phyloP scores from a whole-genome alignment of 768 basidiomycete species.

The Clitopilus passeckerianus region DNA sequence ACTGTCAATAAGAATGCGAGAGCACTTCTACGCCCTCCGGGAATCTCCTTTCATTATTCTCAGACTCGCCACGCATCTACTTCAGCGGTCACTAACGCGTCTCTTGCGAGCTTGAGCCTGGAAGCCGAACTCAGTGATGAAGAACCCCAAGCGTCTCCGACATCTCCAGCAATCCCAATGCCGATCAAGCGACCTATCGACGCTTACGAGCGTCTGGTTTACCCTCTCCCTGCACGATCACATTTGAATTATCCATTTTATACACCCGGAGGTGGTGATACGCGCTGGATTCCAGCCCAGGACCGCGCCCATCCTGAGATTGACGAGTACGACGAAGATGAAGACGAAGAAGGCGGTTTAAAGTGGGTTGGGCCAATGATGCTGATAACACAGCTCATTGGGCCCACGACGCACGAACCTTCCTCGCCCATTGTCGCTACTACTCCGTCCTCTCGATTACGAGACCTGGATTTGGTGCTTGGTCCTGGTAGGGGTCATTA shows the following conservation, averaged over 20 bases:
- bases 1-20: constrained; percentile 67
- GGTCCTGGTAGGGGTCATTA: constrained; percentile 53
- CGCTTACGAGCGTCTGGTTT: constrained; percentile 27
- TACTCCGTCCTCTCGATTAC: constrained; percentile 1
- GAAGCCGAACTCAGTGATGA: background rate
- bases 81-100: background rate
- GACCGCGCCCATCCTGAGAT: constrained; percentile 15
- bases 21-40: constrained; percentile 64
- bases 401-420: background rate
- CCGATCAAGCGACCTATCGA: background rate
- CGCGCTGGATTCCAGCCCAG: constrained; percentile 45
- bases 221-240: constrained; percentile 51
- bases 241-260: constrained; percentile 69
- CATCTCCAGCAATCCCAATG: background rate
- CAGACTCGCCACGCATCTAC: background rate
- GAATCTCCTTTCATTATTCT: constrained; percentile 30
- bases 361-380: constrained; percentile 74
- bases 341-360: constrained; percentile 51
- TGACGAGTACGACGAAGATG: constrained; percentile 6
- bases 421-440: background rate
- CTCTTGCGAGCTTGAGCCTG: background rate
- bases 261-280: constrained; percentile 66
- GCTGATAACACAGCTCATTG: constrained; percentile 23
- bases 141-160: background rate
- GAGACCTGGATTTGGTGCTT: constrained; percentile 41